Conservation (phyloP, 2,329 filamentous ascomycete genomes). For the Orbilia ellipsospora region DNA sequence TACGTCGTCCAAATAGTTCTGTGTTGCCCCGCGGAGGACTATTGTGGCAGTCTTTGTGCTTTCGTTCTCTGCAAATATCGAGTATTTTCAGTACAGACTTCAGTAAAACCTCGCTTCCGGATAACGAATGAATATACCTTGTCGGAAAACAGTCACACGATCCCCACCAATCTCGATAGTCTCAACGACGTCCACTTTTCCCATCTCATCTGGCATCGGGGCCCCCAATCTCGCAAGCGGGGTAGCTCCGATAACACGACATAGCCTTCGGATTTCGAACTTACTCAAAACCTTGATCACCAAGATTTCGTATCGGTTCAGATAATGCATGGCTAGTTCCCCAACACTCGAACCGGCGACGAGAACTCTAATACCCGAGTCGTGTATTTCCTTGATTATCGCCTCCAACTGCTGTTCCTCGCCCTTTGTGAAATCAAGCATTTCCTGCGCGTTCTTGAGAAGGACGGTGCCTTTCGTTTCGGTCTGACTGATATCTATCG, state of each 20-base stretch:
- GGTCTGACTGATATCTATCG: constrained; percentile 93
- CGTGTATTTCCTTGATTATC: constrained; percentile 92
- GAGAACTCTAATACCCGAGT: constrained; percentile 90
- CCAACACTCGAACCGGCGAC: constrained; percentile 93
- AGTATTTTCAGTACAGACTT: constrained; percentile 5
- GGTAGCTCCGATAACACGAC: constrained; percentile 94
- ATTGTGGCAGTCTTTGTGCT: constrained; percentile 92
- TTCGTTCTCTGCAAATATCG: constrained; percentile 74
- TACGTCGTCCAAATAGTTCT: constrained; percentile 97
- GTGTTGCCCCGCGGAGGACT: constrained; percentile 92
- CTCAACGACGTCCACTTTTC: constrained; percentile 91
- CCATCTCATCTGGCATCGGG: constrained; percentile 99
- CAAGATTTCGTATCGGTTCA: constrained; percentile 96
- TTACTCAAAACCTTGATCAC: constrained; percentile 98
- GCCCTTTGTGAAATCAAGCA: constrained; percentile 97
- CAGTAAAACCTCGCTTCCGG: no score
- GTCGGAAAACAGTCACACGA: constrained; percentile 96
- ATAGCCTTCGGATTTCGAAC: constrained; percentile 93
- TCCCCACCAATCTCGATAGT: constrained; percentile 97
- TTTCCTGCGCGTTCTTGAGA: constrained; percentile 96
- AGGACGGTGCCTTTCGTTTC: constrained; percentile 99
- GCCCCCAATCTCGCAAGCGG: constrained; percentile 95
- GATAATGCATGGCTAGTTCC: constrained; percentile 95
- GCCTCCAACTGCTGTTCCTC: constrained; percentile 93
- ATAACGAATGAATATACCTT: constrained; percentile 63